A percentile compares a stretch with the other conserved stretches of the same genome.
Evolutionary conservation across 768 basidiomycete species (phyloP).

Genomic region (Leccinum incarnatum): DNA sequence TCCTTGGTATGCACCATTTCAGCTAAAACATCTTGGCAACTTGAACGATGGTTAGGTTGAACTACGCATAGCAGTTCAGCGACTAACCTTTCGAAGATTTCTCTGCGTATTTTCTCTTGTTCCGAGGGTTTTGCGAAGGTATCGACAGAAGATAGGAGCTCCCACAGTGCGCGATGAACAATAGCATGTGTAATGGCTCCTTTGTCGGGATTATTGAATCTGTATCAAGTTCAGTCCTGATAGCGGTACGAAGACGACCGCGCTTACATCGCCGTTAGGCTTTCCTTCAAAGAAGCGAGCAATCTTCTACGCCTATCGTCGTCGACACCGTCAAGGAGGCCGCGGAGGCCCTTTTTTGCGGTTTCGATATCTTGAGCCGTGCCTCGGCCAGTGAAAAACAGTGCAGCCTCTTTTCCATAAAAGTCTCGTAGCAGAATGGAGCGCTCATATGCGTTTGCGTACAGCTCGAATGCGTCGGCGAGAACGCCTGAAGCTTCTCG

Average conservation of each 20-base stretch:
- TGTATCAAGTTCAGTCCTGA: conserved; percentile 28
- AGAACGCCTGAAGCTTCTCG: conserved; percentile 80
- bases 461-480: conserved; percentile 86
- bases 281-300: conserved; percentile 67
- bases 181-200: conserved; percentile 84
- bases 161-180: conserved; percentile 84
- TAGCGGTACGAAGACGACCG: not conserved
- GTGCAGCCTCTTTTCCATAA: conserved; percentile 81
- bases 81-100: conserved; percentile 76
- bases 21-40: conserved; percentile 80
- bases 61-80: not conserved
- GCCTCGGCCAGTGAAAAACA: conserved; percentile 60
- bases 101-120: conserved; percentile 68
- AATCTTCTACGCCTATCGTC: conserved; percentile 65
- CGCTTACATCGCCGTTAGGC: conserved; percentile 69
- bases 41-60: conserved; percentile 27
- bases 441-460: conserved; percentile 82
- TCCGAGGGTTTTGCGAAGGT: conserved; percentile 59
- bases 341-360: conserved; percentile 64
- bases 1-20: conserved; percentile 96
- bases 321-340: conserved; percentile 63
- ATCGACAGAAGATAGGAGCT: conserved; percentile 69
- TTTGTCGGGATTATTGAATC: conserved; percentile 91
- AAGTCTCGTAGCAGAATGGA: conserved; percentile 80
- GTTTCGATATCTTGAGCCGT: conserved; percentile 62